Evolutionary conservation across 345 rosid species (phyloP), one percentile per base, ranked within the genome.

Genomic region (Bruguiera sexangula): DNA sequence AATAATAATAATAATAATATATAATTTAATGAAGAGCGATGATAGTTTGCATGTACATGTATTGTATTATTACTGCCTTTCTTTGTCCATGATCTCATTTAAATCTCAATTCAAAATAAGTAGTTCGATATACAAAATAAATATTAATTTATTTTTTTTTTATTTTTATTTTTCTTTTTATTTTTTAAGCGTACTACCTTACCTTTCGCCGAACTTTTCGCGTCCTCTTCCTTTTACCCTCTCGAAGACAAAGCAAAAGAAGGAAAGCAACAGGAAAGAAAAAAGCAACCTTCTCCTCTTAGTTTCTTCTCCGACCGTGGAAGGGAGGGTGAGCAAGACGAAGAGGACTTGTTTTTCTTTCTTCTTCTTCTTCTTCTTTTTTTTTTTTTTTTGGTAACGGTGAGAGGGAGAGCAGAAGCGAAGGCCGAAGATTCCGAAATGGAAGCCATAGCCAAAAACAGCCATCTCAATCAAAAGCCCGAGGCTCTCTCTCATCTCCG

Each of bases 401-500:
- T 58, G 70, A 55, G 71, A 53, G 36, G 19, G 48, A 32, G 51
- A 59, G 53, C 54, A 37, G 63, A 57, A 62, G 26, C 55, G 24
- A 37, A 62, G 62, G 75, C 60, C 19, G 43, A 22, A 31, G 21
- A 34, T 27, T 7, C 8, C 48, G 53, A 30, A 21, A 69, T 62
- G 84, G 79, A 70, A 72, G 7, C 73, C 48, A 34, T 50, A n/a
- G 60, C 10, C 43, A 60, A 29, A 15, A 63, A 21, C 57, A 32
- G 31, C 75, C 67, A 48, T 67, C 18, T 36, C 6, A 48, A 19
- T 18, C 73, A 73, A 71, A 73, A 73, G 62, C 56, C 73, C 20
- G 76, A 72, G 62, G 68, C 72, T 15, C 52, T 66, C 50, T 69
- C 79, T 27, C 70, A 65, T 78, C 74, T 87, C 58, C 73, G 46